A percentile compares a stretch with the other conserved stretches of the same genome.
phyloP scores from a whole-genome alignment of 225 moss, liverwort and hornwort genomes.

The Pleurozium schreberi region DNA sequence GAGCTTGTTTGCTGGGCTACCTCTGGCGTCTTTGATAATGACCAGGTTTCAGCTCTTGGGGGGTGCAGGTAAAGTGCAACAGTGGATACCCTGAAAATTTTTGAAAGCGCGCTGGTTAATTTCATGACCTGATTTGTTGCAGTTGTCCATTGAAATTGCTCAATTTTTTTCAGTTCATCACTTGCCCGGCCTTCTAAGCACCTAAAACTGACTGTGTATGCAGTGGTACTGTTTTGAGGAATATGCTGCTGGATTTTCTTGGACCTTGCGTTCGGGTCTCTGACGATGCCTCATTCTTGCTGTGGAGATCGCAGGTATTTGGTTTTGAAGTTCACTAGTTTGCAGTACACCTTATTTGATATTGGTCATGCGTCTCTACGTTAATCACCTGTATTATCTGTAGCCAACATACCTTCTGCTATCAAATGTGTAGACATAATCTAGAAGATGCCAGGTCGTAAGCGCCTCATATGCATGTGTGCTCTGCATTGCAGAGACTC shows the following conservation, averaged over 20 bases:
- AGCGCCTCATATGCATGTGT: background rate
- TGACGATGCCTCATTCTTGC: conserved; percentile 63
- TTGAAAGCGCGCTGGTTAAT: background rate
- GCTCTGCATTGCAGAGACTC: conserved; percentile 57
- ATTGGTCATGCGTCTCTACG: background rate
- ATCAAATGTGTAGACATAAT: background rate
- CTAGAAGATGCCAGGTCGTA: background rate
- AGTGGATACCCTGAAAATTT: background rate
- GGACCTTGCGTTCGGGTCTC: conserved; percentile 66
- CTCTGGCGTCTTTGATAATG: conserved; percentile 38
- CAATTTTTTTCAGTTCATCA: background rate
- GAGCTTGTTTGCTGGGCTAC: conserved; percentile 59
- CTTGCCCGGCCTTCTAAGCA: background rate
- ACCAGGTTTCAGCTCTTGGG: conserved; percentile 32
- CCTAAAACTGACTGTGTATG: background rate
- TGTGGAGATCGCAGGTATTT: conserved; percentile 88
- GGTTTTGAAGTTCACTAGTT: background rate
- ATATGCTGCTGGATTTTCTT: conserved; percentile 36
- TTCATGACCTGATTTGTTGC: background rate
- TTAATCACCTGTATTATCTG: background rate
- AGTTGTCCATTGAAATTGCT: background rate
- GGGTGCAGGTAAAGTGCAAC: conserved; percentile 22
- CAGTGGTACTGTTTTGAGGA: conserved; percentile 38
- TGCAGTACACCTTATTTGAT: background rate
- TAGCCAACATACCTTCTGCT: background rate